Base-by-base conservation (phyloP, 1,139 yeast genomes). In the Taphrina communis region DNA sequence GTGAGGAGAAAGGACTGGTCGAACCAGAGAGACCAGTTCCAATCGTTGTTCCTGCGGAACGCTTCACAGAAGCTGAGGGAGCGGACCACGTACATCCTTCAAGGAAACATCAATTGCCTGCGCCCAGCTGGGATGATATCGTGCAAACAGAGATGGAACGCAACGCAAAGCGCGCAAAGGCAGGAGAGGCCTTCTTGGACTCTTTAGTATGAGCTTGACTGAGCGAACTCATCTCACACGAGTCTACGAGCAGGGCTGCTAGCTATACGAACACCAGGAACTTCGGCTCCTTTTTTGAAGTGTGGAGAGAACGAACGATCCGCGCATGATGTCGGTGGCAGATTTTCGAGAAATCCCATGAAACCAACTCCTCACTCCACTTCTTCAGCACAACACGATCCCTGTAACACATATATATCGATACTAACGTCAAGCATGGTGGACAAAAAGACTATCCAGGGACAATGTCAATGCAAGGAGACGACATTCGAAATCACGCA, bases 271-370 rank as follows among this genome's bases (percentile, higher is more conserved):
- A 25, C 31, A 25, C 31, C 31, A 25, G 4, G 4, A 25, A 25
- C 31, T 25, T 25, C 31, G 31, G 31, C 31, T 25, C 31, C 4
- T 25, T 25, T 44, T n/a, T 44, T 44, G 12, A 39, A 39, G 14
- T 11, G 48, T 44, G 48, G 48, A 44, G 48, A 44, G 48, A 44
- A 6, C 48, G n/a, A 44, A 1, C 19, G 46, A 42, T 42, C 52
- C 52, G 17, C 31, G 53, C 53, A 50, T 50, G 53, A 50, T 50
- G 53, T 50, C 53, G 53, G 53, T 50, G 53, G 53, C 53, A 50
- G 36, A n/a, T 12, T 44, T 44, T 44, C 48, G 19, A 11, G 6
- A 11, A n/a, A 12, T 6, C 5, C 48, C 12, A 12, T 12, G 9
- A 44, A 2, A 8, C 48, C 17, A 9, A 39, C 48, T 11, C 19